Evolutionary conservation across 805 yeast species (phyloP).

Genomic region (Wickerhamomyces canadensis): DNA sequence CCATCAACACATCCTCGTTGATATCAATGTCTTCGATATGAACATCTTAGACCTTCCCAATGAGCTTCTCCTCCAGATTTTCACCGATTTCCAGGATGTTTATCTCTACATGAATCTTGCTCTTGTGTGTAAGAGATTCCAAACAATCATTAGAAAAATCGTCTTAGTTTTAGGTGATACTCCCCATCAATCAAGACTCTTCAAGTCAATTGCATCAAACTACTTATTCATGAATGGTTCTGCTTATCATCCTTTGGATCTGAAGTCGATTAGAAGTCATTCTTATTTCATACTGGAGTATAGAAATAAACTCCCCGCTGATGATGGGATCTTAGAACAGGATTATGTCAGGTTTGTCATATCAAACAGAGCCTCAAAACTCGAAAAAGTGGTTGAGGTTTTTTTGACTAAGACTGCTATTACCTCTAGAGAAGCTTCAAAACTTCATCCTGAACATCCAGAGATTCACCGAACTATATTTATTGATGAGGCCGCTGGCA

Average conservation of each 20-base stretch:
- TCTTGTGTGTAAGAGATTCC: slow-evolving; percentile 14
- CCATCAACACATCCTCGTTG: too few relatives aligned
- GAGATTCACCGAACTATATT: slow-evolving; percentile 10
- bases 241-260: neutral
- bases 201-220: slow-evolving; percentile 8
- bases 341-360: too few relatives aligned
- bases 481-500: slow-evolving; percentile 6
- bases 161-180: slow-evolving; percentile 19
- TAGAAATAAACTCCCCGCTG: too few relatives aligned
- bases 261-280: neutral
- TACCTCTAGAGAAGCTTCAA: slow-evolving; percentile 1
- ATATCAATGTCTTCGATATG: neutral
- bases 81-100: slow-evolving; percentile 13
- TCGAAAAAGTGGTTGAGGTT: neutral
- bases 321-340: too few relatives aligned
- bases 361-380: too few relatives aligned
- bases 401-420: slow-evolving; percentile 3
- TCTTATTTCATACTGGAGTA: neutral
- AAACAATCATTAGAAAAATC: slow-evolving; percentile 7
- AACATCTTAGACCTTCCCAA: slow-evolving; percentile 12
- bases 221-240: slow-evolving; percentile 4
- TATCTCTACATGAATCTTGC: slow-evolving; percentile 10
- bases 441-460: slow-evolving; percentile 1
- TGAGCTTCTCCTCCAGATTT: slow-evolving; percentile 13
- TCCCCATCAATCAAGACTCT: slow-evolving; percentile 4